A percentile compares a stretch with the other conserved stretches of the same genome.
phyloP scores from a whole-genome alignment of 495 filamentous ascomycete genomes.

The Penicillium roqueforti region DNA sequence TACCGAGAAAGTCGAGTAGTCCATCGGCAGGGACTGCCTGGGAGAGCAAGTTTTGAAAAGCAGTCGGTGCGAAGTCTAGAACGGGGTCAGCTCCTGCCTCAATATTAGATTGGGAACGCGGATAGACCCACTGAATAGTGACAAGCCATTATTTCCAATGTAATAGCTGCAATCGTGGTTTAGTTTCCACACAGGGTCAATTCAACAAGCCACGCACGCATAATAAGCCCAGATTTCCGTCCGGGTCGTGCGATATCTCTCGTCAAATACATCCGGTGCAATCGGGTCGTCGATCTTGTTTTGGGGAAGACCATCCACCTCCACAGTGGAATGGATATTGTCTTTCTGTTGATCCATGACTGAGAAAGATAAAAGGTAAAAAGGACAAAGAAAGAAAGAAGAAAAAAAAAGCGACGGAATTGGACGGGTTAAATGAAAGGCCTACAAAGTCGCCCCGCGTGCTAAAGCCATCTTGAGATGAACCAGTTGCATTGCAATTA shows the following conservation, averaged over 20 bases:
- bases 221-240: slow-evolving; percentile 65
- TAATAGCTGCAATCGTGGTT: slow-evolving; percentile 47
- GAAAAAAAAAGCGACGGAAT: neutral
- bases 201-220: slow-evolving; percentile 32
- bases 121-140: slow-evolving; percentile 51
- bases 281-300: slow-evolving; percentile 14
- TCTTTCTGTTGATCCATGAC: slow-evolving; percentile 21
- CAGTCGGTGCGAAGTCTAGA: slow-evolving; percentile 59
- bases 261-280: slow-evolving; percentile 28
- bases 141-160: slow-evolving; percentile 63
- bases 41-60: slow-evolving; percentile 59
- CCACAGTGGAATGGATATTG: slow-evolving; percentile 10
- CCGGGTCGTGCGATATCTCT: slow-evolving; percentile 43
- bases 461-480: slow-evolving; percentile 2
- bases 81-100: neutral
- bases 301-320: slow-evolving; percentile 16
- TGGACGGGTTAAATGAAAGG: slow-evolving; percentile 1
- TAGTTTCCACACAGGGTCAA: slow-evolving; percentile 15
- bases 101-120: neutral
- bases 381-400: neutral
- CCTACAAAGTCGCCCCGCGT: neutral
- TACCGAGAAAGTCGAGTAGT: slow-evolving; percentile 49
- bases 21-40: slow-evolving; percentile 51
- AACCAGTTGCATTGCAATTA: slow-evolving; percentile 20
- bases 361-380: neutral